Conservation (phyloP, 169 alveolate genomes). For the Eimeria mitis region DNA sequence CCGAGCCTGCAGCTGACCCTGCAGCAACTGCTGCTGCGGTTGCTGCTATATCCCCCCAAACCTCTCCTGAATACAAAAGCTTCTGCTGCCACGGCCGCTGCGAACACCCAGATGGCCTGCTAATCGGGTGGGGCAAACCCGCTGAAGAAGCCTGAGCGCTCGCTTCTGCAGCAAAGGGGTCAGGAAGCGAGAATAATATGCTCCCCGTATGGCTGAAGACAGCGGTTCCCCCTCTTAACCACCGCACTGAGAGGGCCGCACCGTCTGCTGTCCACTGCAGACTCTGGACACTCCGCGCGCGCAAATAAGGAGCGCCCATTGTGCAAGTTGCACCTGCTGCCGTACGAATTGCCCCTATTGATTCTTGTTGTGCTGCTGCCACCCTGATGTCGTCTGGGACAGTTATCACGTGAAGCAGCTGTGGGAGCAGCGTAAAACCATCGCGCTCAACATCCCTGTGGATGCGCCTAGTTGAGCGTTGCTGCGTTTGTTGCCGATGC, state of each 20-base stretch:
- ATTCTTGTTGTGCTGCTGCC: slow-evolving; percentile 5
- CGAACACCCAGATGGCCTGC: background rate
- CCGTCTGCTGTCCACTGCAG: slow-evolving; percentile 75
- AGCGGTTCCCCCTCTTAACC: slow-evolving; percentile 61
- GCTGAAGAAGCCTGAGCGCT: background rate
- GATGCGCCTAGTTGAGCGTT: background rate
- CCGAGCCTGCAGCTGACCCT: slow-evolving; percentile 60
- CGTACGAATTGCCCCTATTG: background rate
- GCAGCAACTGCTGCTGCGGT: slow-evolving; percentile 25
- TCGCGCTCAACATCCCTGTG: slow-evolving; percentile 51
- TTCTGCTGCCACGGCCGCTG: slow-evolving; percentile 6
- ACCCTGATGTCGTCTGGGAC: slow-evolving; percentile 30
- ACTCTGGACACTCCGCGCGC: slow-evolving; percentile 30
- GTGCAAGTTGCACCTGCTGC: background rate
- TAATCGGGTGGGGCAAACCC: background rate
- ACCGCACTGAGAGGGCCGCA: slow-evolving; percentile 64
- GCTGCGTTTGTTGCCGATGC: slow-evolving; percentile 27
- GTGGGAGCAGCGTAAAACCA: slow-evolving; percentile 45
- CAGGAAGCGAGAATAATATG: slow-evolving; percentile 40
- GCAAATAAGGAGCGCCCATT: background rate
- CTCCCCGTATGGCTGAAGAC: slow-evolving; percentile 76
- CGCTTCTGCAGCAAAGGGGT: background rate
- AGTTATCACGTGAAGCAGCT: slow-evolving; percentile 13
- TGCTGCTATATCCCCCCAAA: slow-evolving; percentile 6
- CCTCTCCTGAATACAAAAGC: background rate